phyloP scores from a whole-genome alignment of 78 protist genomes.

The Cyanophora paradoxa region DNA sequence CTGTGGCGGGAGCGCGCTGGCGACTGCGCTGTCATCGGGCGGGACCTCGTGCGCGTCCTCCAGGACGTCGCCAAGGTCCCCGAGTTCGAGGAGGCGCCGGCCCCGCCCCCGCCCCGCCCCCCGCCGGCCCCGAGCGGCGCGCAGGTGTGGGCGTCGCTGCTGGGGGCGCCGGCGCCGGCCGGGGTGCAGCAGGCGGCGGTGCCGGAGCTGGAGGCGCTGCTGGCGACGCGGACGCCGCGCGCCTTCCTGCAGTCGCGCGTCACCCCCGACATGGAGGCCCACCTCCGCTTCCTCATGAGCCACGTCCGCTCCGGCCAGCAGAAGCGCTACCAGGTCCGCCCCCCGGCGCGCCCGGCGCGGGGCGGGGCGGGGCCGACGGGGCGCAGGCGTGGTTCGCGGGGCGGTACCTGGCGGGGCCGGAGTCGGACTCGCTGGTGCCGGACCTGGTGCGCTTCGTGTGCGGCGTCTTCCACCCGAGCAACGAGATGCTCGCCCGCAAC shows the following conservation, averaged over 20 bases:
- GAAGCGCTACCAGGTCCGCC: slow-evolving; percentile 65
- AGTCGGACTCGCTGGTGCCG: slow-evolving; percentile 48
- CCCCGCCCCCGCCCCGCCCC: no score
- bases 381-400: slow-evolving; percentile 59
- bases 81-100: slow-evolving; percentile 49
- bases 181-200: no score
- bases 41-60: slow-evolving; percentile 51
- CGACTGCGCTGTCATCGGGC: slow-evolving; percentile 49
- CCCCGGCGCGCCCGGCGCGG: no score
- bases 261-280: slow-evolving; percentile 51
- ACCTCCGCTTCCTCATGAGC: slow-evolving; percentile 43
- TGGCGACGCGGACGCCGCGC: slow-evolving; percentile 49
- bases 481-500: slow-evolving; percentile 41
- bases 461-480: slow-evolving; percentile 55
- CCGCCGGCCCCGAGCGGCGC: no score
- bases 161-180: no score
- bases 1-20: no score
- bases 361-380: no score
- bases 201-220: no score
- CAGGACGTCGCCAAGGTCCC: slow-evolving; percentile 32
- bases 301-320: slow-evolving; percentile 61
- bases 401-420: slow-evolving; percentile 11
- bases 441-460: slow-evolving; percentile 59
- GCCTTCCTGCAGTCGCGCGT: slow-evolving; percentile 37
- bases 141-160: no score